Base-by-base conservation (phyloP, 2,329 filamentous ascomycete genomes). In the Trichoderma atrobrunneum region DNA sequence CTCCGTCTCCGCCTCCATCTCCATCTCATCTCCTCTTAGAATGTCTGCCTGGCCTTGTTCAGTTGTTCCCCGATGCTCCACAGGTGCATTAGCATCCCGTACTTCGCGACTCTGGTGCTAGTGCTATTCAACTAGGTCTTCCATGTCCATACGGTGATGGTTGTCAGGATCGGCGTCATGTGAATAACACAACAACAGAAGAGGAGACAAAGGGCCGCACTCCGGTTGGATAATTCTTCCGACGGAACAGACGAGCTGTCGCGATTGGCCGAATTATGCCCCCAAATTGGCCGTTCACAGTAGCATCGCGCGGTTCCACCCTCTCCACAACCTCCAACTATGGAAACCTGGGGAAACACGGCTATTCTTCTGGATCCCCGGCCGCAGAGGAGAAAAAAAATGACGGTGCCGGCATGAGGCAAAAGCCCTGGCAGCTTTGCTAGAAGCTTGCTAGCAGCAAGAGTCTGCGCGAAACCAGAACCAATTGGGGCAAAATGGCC, bases 321-420 rank as follows among this genome's bases (percentile, higher is more conserved):
- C 24, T 54, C 67, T 62, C 67, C 67, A 36, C 39, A 61, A 10
- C 24, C 39, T 24, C 28, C 57, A 34, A 60, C 48, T 12, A 54
- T 54, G 48, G 48, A 69, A 61, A 69, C 67, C 67, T 70, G 67
- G 67, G 67, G 67, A 51, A 70, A 62, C 30, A 57, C 39, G 26
- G 36, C 24, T 54, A 21, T 66, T 66, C 16, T 34, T 34, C 64
- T 67, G 21, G 8, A 64, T 10, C 61, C 39, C 26, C 21, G 36
- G 26, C 61, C 61, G 30, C 18, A 30, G 36, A 26, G 36, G 12
- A 30, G 30, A 24, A 32, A 59, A 67, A 51, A 18, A 24, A 28
- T 32, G 36, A 48, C 56, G 36, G 56, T 68, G 65, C 65, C 56
- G 65, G 56, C 65, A 48, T 32, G 62, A 65, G 43, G 64, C 30